Evolutionary conservation across 2,329 filamentous ascomycete genomes (phyloP).

Genomic region (Coniella lustricola): DNA sequence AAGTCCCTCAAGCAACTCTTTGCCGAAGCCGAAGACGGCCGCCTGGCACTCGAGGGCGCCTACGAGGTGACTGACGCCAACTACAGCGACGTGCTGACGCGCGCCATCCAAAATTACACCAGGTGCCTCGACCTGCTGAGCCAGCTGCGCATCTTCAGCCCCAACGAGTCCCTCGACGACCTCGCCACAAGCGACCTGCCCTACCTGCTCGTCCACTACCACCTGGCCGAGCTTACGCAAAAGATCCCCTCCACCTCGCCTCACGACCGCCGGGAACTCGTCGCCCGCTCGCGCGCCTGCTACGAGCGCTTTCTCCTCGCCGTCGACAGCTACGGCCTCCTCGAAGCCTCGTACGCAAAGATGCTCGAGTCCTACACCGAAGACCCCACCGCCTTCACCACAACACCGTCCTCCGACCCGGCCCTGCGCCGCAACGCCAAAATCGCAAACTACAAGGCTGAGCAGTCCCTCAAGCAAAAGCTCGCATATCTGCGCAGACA

Average conservation of each 20-base stretch:
- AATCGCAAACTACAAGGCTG: conserved; percentile 75
- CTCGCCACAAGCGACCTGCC: conserved; percentile 77
- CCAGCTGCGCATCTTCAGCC: conserved; percentile 75
- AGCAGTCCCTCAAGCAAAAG: conserved; percentile 77
- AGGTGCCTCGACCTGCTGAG: conserved; percentile 63
- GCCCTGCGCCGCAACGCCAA: conserved; percentile 71
- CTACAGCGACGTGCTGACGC: conserved; percentile 61
- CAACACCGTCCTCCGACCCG: conserved; percentile 54
- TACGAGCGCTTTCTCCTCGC: conserved; percentile 75
- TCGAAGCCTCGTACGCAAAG: conserved; percentile 57
- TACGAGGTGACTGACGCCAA: conserved; percentile 56
- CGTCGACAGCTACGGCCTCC: conserved; percentile 71
- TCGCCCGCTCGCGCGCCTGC: conserved; percentile 57
- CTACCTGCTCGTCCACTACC: conserved; percentile 72
- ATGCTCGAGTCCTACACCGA: conserved; percentile 69
- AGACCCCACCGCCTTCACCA: conserved; percentile 64
- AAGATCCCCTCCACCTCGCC: conserved; percentile 50
- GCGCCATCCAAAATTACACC: conserved; percentile 64
- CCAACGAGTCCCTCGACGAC: conserved; percentile 85
- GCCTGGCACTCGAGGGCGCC: conserved; percentile 54
- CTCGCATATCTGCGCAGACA: conserved; percentile 53
- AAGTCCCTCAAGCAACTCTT: conserved; percentile 45
- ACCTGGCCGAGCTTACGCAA: conserved; percentile 72
- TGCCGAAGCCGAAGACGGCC: conserved; percentile 42
- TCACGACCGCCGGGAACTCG: conserved; percentile 51